Evolutionary conservation across 352 stramenopile species (phyloP), one percentile per base, ranked within the genome.

Genomic region (Blastocystis sp.): DNA sequence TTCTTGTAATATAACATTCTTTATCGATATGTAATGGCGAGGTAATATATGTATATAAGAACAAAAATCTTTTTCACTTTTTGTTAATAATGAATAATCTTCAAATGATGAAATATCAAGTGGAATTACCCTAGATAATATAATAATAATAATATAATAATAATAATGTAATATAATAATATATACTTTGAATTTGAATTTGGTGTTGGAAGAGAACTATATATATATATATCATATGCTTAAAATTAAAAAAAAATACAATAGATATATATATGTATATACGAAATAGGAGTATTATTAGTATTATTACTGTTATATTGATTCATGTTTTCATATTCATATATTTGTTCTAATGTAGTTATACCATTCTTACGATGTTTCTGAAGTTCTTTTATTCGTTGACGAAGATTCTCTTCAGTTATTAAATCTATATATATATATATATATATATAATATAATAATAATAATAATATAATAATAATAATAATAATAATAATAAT

Each of bases 351-450:
- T 5, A 94, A 73, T 24, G 85, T 89, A 5, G 74, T 80, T 27
- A 94, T 84, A 30, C 88, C 88, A 42, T 91, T 86, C 39, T 83
- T 79, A 35, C 86, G 82, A 70, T 93, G 94, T 66, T 93, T 84
- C 73, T 94, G 83, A 58, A 95, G 70, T 66, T 91, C 69, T 65
- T 86, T 68, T 67, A 95, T 95, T 74, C 93, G 82, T 67, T 94
- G 93, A 27, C 86, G 80, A 16, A 95, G 71, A 16, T 77, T 71
- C 73, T 93, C 90, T 0, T 78, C 77, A 45, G 46, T 59, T 10
- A 47, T 59, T 40, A 59, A 18, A n/a, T 40, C 31, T n/a, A 49
- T 43, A 24, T 28, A 76, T 75, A 19, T n/a, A n/a, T n/a, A n/a
- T n/a, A n/a, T n/a, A n/a, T n/a, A n/a, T n/a, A n/a, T n/a, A n/a